Percentiles rank a stretch among this genome's conserved stretches.
Evolutionary conservation across 2,329 filamentous ascomycete species (phyloP).

Genomic region (Stagonosporopsis cucurbitacearum): DNA sequence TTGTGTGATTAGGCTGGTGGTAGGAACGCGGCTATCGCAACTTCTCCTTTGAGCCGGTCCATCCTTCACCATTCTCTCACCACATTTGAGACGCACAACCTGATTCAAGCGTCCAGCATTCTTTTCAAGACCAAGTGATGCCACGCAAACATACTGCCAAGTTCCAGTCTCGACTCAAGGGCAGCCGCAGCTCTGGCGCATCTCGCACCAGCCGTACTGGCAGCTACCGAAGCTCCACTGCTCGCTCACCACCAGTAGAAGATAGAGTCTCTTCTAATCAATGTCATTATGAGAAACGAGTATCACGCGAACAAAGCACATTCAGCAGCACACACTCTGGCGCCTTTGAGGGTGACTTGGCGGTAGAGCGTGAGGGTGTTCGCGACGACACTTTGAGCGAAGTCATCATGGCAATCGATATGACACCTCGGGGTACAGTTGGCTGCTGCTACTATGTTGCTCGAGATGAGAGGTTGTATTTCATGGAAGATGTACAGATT

Average conservation of each 20-base stretch:
- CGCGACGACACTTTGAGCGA: slow-evolving; percentile 65
- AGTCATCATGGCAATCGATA: slow-evolving; percentile 79
- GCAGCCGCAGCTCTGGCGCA: slow-evolving; percentile 20
- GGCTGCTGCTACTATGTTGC: slow-evolving; percentile 86
- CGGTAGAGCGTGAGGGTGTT: slow-evolving; percentile 35
- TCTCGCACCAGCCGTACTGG: slow-evolving; percentile 12
- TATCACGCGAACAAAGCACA: not conserved
- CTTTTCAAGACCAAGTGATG: slow-evolving; percentile 18
- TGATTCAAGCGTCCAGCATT: not conserved
- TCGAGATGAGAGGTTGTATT: slow-evolving; percentile 70
- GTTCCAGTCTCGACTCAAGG: slow-evolving; percentile 16
- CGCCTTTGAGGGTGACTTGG: not conserved
- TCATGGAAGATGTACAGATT: slow-evolving; percentile 77
- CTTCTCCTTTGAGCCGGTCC: slow-evolving; percentile 22
- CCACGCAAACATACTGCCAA: slow-evolving; percentile 15
- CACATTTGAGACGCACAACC: not conserved
- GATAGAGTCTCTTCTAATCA: slow-evolving; percentile 1
- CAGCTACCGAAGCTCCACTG: slow-evolving; percentile 17
- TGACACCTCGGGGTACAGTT: slow-evolving; percentile 71
- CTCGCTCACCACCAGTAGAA: slow-evolving; percentile 17
- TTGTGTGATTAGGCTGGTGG: not conserved
- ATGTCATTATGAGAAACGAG: not conserved
- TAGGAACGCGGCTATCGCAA: slow-evolving; percentile 27
- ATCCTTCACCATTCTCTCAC: not conserved
- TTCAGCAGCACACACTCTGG: slow-evolving; percentile 13